Percentiles rank a stretch among this genome's conserved stretches.
Conservation (phyloP, 1,139 yeast species). For the Suhomyces ambrosiae region DNA sequence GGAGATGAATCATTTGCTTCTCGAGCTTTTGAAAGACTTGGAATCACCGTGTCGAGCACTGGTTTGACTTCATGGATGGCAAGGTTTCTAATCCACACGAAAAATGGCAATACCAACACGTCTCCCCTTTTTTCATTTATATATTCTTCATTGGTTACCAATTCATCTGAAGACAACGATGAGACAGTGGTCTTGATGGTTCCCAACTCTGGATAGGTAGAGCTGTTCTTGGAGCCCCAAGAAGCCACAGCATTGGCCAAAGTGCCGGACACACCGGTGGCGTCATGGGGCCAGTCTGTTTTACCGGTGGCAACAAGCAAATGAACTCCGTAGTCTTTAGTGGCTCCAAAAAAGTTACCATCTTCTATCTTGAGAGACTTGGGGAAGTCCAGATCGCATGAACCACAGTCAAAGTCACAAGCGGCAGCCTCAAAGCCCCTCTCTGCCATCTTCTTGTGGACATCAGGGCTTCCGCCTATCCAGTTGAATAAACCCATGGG, state of each 20-base stretch:
- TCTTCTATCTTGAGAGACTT: conserved; percentile 54
- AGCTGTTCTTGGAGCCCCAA: conserved; percentile 44
- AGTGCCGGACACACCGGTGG: conserved; percentile 54
- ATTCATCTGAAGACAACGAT: conserved; percentile 45
- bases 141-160: conserved; percentile 43
- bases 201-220: conserved; percentile 20
- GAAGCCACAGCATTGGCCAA: conserved; percentile 51
- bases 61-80: conserved; percentile 43
- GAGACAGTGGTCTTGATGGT: conserved; percentile 55
- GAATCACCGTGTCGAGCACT: conserved; percentile 51
- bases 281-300: conserved; percentile 82
- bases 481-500: conserved; percentile 10
- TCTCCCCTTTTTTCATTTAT: conserved; percentile 51
- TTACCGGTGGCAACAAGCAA: conserved; percentile 81
- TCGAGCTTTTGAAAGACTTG: conserved; percentile 35
- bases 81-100: conserved; percentile 66
- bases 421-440: conserved; percentile 46
- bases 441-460: conserved; percentile 10
- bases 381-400: conserved; percentile 58
- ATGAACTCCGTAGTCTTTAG: conserved; percentile 70
- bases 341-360: conserved; percentile 62
- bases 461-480: conserved; percentile 3
- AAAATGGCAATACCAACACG: conserved; percentile 72
- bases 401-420: conserved; percentile 52
- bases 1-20: conserved; percentile 18